phyloP scores from a whole-genome alignment of 2,329 filamentous ascomycete species.

The Reticulascus tulasneorum region DNA sequence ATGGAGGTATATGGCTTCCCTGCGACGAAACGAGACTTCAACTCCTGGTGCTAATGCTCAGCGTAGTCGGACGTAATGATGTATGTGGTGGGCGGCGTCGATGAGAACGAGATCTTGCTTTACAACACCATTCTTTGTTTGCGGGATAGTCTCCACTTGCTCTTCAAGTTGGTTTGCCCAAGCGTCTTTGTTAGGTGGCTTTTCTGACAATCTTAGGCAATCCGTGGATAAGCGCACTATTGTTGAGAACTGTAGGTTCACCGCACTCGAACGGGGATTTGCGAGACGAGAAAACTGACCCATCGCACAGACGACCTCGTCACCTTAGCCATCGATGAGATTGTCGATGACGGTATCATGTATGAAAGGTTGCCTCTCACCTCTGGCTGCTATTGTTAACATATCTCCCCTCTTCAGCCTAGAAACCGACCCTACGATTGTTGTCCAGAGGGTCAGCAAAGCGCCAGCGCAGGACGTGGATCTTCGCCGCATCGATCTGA shows the following conservation, averaged over 20 bases:
- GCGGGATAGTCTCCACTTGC: conserved; percentile 81
- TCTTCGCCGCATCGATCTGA: conserved; percentile 90
- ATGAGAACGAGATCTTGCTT: conserved; percentile 95
- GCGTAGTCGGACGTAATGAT: conserved; percentile 93
- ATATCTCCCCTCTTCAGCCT: no score
- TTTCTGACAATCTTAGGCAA: conserved; percentile 55
- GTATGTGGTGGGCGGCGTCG: conserved; percentile 84
- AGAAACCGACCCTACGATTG: conserved; percentile 92
- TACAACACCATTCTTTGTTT: conserved; percentile 94
- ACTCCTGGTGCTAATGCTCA: no score
- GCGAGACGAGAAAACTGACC: no score
- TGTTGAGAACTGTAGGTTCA: conserved; percentile 98
- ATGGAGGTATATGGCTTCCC: no score
- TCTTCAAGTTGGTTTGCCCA: conserved; percentile 72
- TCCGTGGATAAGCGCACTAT: conserved; percentile 96
- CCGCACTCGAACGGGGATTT: no score
- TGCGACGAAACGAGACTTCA: no score
- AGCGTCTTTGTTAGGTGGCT: background rate
- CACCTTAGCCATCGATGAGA: conserved; percentile 90
- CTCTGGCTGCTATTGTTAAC: no score
- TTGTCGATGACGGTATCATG: conserved; percentile 94
- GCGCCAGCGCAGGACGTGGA: conserved; percentile 89
- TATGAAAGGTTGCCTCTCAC: no score
- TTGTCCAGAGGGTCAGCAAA: conserved; percentile 87
- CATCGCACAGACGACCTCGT: conserved; percentile 65